Percentiles rank a stretch among this genome's conserved stretches.
These are phyloP conservation scores for Scutellaria barbata DNA, from an alignment of 257 asterid genomes.

Conservation along the genomic window DNA sequence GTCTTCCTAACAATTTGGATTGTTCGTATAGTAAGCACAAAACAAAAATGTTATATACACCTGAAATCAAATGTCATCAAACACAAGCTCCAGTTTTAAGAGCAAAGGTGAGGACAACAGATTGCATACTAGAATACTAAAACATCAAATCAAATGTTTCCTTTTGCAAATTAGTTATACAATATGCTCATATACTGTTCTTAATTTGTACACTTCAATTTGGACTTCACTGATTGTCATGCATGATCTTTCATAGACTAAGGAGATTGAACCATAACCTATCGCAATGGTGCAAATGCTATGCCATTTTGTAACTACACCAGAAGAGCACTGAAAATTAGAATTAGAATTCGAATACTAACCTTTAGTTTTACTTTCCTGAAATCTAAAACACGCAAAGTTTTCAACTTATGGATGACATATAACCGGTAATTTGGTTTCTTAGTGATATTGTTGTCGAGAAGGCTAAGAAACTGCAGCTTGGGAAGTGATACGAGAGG, in stretches of 20 bases:
- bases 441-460: slow-evolving; percentile 89
- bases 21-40: not conserved
- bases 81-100: not conserved
- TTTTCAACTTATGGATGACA: slow-evolving; percentile 92
- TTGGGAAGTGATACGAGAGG: slow-evolving; percentile 88
- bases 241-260: not conserved
- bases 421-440: slow-evolving; percentile 95
- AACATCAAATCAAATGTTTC: no score
- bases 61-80: not conserved
- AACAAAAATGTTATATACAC: not conserved
- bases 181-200: no score
- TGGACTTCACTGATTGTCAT: no score
- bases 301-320: not conserved
- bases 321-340: not conserved
- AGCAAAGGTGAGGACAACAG: not conserved
- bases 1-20: not conserved
- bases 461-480: slow-evolving; percentile 90
- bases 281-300: not conserved
- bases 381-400: slow-evolving; percentile 86
- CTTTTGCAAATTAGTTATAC: no score
- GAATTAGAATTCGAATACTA: slow-evolving; percentile 33
- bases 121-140: not conserved
- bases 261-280: not conserved
- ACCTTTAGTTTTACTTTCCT: slow-evolving; percentile 95
- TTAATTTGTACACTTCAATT: no score